Evolutionary conservation across 192 early-diverging fungal species (phyloP).

Genomic region (Coemansia javaensis): DNA sequence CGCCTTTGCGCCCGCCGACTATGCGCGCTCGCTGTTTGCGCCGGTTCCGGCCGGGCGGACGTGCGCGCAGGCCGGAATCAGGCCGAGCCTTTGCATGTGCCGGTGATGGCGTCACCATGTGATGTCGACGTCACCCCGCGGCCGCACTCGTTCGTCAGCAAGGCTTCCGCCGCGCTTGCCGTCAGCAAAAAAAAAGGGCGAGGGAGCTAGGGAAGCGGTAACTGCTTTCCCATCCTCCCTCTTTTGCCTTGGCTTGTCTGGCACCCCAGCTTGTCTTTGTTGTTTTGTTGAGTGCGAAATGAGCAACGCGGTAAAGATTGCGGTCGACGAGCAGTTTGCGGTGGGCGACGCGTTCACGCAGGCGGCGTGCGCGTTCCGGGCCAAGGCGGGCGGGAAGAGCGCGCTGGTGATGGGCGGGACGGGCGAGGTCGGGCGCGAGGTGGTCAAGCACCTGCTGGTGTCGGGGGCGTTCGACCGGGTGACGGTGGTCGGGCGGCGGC

Average conservation of each 20-base stretch:
- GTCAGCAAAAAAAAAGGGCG: too few species aligned
- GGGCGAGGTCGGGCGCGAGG: constrained; percentile 47
- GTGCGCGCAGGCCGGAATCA: constrained; percentile 34
- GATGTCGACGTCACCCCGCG: too few species aligned
- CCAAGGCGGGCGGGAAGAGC: constrained; percentile 11
- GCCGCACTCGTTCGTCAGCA: too few species aligned
- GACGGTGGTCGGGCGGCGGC: constrained; percentile 37
- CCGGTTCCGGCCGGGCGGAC: constrained; percentile 22
- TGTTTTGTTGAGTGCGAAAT: too few species aligned
- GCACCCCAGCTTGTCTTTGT: too few species aligned
- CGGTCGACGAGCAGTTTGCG: constrained; percentile 9
- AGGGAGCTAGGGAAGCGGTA: too few species aligned
- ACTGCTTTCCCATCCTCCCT: too few species aligned
- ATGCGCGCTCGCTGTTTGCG: constrained; percentile 29
- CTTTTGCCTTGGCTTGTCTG: too few species aligned
- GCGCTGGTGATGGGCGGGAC: constrained; percentile 45
- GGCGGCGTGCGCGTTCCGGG: constrained; percentile 31
- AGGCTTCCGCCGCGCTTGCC: too few species aligned
- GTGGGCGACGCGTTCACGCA: constrained; percentile 22
- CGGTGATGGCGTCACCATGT: too few species aligned
- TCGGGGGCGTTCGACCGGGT: constrained; percentile 46
- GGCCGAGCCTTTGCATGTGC: constrained; percentile 37
- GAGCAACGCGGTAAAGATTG: constrained; percentile 12
- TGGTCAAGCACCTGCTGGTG: constrained; percentile 38
- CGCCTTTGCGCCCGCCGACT: constrained; percentile 11